These are phyloP conservation scores for Cladosporium cucumerinum DNA, from an alignment of 2,329 filamentous ascomycete species.

Conservation along the genomic window DNA sequence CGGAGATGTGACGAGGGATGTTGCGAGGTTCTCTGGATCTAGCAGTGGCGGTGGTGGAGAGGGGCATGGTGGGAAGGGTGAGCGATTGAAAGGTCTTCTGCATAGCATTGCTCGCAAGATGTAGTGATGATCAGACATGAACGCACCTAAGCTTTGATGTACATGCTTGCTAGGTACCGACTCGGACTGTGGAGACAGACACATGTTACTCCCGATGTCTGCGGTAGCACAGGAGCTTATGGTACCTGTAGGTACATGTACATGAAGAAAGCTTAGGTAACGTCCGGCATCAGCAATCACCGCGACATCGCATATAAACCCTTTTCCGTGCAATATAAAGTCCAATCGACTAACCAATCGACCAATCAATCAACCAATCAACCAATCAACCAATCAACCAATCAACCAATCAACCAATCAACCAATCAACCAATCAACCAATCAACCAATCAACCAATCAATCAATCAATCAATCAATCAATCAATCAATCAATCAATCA, in stretches of 20 bases:
- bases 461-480: not conserved
- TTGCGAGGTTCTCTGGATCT: not conserved
- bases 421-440: not conserved
- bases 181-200: not conserved
- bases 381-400: not conserved
- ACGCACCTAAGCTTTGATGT: not conserved
- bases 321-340: no score
- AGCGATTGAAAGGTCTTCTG: not conserved
- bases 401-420: not conserved
- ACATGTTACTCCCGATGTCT: not conserved
- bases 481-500: no score
- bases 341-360: not conserved
- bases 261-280: not conserved
- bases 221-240: not conserved
- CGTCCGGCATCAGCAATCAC: not conserved
- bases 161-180: not conserved
- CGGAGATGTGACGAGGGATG: conserved; percentile 32
- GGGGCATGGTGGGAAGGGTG: not conserved
- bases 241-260: not conserved
- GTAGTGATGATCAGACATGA: not conserved
- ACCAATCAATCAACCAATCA: not conserved
- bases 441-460: not conserved
- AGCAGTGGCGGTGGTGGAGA: not conserved
- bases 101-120: not conserved
- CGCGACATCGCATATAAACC: not conserved